Conservation (phyloP, 352 stramenopile genomes). For the Elongisporangium prolatum region DNA sequence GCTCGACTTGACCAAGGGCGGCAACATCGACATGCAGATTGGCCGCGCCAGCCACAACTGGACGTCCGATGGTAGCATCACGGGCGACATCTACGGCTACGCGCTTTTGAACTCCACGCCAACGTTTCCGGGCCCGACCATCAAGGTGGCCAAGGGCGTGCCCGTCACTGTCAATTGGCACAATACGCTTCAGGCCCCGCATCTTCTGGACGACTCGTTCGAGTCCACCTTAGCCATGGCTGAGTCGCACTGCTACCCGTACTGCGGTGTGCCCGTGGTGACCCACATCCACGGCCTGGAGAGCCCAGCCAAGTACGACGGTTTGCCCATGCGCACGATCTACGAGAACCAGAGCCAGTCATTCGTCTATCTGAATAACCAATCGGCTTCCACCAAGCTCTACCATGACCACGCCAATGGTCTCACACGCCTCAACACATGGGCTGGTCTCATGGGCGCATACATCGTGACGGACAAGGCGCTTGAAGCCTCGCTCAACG, state of each 20-base stretch:
- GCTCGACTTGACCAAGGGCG: slow-evolving; percentile 31
- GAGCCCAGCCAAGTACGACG: slow-evolving; percentile 52
- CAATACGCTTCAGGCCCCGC: slow-evolving; percentile 1
- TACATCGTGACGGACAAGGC: slow-evolving; percentile 60
- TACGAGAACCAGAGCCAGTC: slow-evolving; percentile 65
- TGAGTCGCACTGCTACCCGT: slow-evolving; percentile 44
- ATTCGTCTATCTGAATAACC: slow-evolving; percentile 60
- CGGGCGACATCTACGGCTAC: slow-evolving; percentile 45
- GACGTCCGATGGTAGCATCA: slow-evolving; percentile 22
- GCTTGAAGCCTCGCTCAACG: slow-evolving; percentile 37
- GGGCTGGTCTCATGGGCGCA: slow-evolving; percentile 48
- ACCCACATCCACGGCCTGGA: slow-evolving; percentile 54
- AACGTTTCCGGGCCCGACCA: slow-evolving; percentile 29
- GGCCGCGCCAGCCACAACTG: slow-evolving; percentile 27
- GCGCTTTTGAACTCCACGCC: slow-evolving; percentile 23
- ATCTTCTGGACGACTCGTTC: slow-evolving; percentile 18
- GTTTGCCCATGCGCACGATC: slow-evolving; percentile 48
- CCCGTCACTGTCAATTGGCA: slow-evolving; percentile 32
- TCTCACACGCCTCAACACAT: slow-evolving; percentile 60
- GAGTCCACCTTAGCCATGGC: slow-evolving; percentile 20
- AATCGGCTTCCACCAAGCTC: slow-evolving; percentile 60
- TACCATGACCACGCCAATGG: slow-evolving; percentile 75
- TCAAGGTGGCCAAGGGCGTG: slow-evolving; percentile 26
- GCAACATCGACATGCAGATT: slow-evolving; percentile 39
- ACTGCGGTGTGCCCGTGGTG: slow-evolving; percentile 50